Base-by-base conservation (phyloP, 257 asterid genomes). In the Jacaranda copaia region DNA sequence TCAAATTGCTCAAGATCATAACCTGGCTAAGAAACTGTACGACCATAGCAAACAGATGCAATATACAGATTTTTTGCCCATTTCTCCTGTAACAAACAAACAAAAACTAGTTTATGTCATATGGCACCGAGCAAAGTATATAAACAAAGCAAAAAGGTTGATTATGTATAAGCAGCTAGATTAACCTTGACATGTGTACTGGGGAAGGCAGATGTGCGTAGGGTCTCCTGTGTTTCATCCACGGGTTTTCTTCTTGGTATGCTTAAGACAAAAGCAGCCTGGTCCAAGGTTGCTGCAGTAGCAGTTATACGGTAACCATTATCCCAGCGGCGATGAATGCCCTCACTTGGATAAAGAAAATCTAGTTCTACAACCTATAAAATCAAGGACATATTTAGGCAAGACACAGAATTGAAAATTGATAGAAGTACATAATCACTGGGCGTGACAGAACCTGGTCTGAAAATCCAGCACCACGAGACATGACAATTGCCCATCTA, bases 171-270 rank as follows among this genome's bases (percentile, higher is more conserved):
- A 64, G 53, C 35, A 60, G 42, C 25, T n/a, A 48, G 58, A 46
- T 39, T 49, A 12, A 90, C 98, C 97, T 90, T 93, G 52, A 91
- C 89, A 58, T 91, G 97, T 13, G 77, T 56, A 70, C 93, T 88
- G 6, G 98, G 98, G 70, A 93, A 93, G 75, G 91, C 93, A 35
- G 97, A 86, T 18, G 98, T 93, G 3, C 96, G 96, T 6, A 91
- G 95, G 0, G 97, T 93, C 84, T 93, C 98, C 80, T 93, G 98
- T 20, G 97, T 91, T 84, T 91, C 97, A 60, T 91, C 96, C 39
- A 74, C 35, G 3, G 87, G 90, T 66, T 86, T 84, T 58, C 92
- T 80, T 80, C 88, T 87, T 3, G 97, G 98, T 42, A 84, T 74
- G 16, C 98, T 93, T 55, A 93, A 81, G 59, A 88, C 90, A 45